Conservation (phyloP, 345 rosid genomes). For the Alliaria petiolata region DNA sequence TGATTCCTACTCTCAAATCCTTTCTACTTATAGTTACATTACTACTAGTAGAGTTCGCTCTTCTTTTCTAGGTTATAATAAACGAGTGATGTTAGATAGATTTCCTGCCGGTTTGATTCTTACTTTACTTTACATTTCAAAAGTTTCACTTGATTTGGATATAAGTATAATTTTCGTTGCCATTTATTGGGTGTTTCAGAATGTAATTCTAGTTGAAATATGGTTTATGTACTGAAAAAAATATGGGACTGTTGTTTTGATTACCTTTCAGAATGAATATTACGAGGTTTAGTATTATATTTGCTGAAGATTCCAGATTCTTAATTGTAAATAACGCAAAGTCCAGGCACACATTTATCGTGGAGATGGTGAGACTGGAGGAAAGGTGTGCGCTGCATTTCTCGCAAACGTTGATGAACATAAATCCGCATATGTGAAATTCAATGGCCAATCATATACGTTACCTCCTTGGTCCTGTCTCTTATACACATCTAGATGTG, state of each 20-base stretch:
- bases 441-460: constrained; percentile 61
- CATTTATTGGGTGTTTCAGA: neutral
- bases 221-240: neutral
- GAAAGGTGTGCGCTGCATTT: constrained; percentile 74
- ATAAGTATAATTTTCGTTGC: neutral
- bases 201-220: neutral
- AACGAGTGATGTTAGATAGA: constrained; percentile 2
- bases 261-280: neutral
- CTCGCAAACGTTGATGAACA: constrained; percentile 94
- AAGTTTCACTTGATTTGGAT: neutral
- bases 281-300: neutral
- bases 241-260: neutral
- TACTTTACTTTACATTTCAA: neutral
- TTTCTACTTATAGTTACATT: neutral
- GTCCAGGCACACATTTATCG: constrained; percentile 81
- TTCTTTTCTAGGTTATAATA: neutral
- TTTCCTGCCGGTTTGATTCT: neutral
- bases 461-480: constrained; percentile 97
- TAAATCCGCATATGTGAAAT: constrained; percentile 51
- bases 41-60: neutral
- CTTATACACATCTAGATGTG: too few species aligned
- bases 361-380: constrained; percentile 34
- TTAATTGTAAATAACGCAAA: neutral
- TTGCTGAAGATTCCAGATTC: neutral
- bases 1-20: constrained; percentile 11